Conservation (phyloP, 2,329 filamentous ascomycete species). For the Beauveria scarabaeidicola region DNA sequence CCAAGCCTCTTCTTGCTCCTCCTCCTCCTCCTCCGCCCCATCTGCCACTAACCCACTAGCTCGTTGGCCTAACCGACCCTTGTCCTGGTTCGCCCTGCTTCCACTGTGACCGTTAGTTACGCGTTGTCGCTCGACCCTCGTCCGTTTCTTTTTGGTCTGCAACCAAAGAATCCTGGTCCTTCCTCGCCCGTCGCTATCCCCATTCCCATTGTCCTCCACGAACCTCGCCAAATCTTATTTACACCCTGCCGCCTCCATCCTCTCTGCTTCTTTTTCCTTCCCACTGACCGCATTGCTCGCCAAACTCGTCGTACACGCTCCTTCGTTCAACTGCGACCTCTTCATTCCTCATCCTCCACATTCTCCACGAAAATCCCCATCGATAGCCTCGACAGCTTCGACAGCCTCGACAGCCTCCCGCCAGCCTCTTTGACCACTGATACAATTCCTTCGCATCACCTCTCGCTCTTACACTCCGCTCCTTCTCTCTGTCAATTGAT, state of each 20-base stretch:
- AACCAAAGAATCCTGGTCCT: not conserved
- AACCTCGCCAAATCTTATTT: conserved; percentile 3
- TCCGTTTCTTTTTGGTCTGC: not conserved
- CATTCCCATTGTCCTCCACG: conserved; percentile 1
- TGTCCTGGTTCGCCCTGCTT: not conserved
- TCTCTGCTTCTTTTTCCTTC: not conserved
- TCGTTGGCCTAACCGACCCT: not conserved
- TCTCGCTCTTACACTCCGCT: not conserved
- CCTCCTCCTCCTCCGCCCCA: not conserved
- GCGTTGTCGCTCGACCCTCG: not conserved
- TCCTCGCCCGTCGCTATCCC: not conserved
- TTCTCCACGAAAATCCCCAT: not conserved
- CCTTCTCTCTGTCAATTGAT: not conserved
- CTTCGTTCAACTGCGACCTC: not conserved
- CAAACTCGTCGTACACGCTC: not conserved
- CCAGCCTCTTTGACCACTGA: not conserved
- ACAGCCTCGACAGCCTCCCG: not conserved
- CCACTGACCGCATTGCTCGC: not conserved
- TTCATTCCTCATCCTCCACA: not conserved
- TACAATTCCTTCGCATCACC: not conserved
- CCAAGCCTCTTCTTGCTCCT: too few relatives aligned
- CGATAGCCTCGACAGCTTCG: not conserved
- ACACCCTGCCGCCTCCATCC: not conserved
- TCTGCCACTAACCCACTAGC: not conserved
- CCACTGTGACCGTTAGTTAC: not conserved